Evolutionary conservation across 169 alveolate genomes (phyloP).

Genomic region (Eimeria tenella): DNA sequence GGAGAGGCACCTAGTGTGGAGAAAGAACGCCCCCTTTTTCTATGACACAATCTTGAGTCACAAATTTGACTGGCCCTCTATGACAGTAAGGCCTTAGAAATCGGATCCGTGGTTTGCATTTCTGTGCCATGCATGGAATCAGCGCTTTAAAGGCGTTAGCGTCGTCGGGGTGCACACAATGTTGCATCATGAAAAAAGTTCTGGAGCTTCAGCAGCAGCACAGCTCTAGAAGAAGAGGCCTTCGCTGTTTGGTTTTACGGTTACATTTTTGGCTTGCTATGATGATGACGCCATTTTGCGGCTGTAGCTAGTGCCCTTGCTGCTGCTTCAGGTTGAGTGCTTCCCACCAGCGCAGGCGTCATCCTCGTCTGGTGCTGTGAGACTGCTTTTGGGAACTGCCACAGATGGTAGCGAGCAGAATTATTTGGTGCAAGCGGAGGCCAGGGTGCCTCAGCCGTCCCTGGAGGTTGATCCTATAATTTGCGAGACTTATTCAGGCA

Average conservation of each 20-base stretch:
- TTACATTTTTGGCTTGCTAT: not conserved
- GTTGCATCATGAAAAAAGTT: not conserved
- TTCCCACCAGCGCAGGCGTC: constrained; percentile 58
- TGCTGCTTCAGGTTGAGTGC: constrained; percentile 67
- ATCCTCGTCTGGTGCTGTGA: constrained; percentile 43
- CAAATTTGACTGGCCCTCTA: constrained; percentile 78
- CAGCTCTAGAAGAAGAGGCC: not conserved
- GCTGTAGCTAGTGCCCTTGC: constrained; percentile 13
- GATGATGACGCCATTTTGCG: not conserved
- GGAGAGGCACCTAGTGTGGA: constrained; percentile 73
- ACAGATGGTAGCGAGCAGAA: constrained; percentile 77
- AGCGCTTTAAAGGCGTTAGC: too few species aligned
- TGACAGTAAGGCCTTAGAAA: constrained; percentile 62
- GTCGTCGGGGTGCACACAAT: too few species aligned
- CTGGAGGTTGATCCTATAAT: constrained; percentile 73
- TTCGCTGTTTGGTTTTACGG: not conserved
- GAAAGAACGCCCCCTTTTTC: constrained; percentile 75
- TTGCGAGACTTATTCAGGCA: constrained; percentile 77
- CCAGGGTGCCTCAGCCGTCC: constrained; percentile 62
- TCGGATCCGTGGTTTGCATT: not conserved
- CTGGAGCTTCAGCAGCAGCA: constrained; percentile 8
- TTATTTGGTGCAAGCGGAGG: constrained; percentile 65
- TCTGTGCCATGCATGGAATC: too few species aligned
- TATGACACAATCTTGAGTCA: constrained; percentile 69
- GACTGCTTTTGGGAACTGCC: constrained; percentile 78